These are phyloP conservation scores for Steccherinum ochraceum DNA, from an alignment of 768 basidiomycete genomes.

Conservation along the genomic window DNA sequence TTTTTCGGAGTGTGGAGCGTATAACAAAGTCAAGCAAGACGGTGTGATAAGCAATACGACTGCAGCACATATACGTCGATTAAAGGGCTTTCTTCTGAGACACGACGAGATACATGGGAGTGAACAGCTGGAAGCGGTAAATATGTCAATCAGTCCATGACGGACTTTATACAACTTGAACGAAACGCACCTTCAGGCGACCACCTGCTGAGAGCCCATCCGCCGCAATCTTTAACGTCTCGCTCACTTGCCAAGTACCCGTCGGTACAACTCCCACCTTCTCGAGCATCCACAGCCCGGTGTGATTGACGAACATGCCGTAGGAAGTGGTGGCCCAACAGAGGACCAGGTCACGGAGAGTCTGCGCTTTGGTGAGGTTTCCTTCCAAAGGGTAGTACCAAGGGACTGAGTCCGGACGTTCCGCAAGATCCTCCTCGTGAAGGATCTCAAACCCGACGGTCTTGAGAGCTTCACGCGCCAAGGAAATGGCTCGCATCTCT, in stretches of 20 bases:
- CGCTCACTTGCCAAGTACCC: constrained; percentile 87
- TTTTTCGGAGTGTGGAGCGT: too few species aligned
- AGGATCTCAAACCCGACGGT: constrained; percentile 85
- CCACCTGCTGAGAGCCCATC: constrained; percentile 79
- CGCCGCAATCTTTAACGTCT: constrained; percentile 77
- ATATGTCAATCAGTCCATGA: constrained; percentile 13
- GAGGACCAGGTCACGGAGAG: constrained; percentile 83
- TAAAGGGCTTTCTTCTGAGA: constrained; percentile 16
- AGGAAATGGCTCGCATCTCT: constrained; percentile 80
- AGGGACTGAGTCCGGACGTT: constrained; percentile 64
- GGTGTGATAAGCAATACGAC: too few species aligned
- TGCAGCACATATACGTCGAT: too few species aligned
- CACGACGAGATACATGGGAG: constrained; percentile 78
- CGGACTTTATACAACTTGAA: too few species aligned
- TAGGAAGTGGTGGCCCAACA: constrained; percentile 88
- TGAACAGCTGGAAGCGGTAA: constrained; percentile 75
- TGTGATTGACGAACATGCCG: constrained; percentile 81
- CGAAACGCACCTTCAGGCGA: constrained; percentile 63
- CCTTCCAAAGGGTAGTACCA: constrained; percentile 99
- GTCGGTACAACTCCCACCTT: constrained; percentile 76
- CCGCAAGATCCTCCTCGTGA: constrained; percentile 93
- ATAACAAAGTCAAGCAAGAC: too few species aligned
- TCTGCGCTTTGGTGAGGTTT: constrained; percentile 88
- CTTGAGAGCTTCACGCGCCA: constrained; percentile 70
- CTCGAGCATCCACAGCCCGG: constrained; percentile 72